Conservation (phyloP, 139 green algal species). For the Yamagishiella unicocca region DNA sequence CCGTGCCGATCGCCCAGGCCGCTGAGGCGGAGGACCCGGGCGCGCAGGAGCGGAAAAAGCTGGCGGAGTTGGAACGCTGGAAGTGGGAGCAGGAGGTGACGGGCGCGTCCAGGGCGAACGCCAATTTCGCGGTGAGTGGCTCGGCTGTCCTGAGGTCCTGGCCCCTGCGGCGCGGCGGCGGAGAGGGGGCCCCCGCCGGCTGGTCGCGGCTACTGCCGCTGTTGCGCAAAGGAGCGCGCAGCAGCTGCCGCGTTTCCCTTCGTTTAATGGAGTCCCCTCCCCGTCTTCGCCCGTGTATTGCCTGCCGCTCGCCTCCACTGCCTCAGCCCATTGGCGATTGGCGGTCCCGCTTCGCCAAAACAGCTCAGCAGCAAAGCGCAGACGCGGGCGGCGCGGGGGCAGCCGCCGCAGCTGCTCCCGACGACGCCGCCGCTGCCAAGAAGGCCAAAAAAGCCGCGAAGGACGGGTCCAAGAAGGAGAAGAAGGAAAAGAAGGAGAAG, state of each 20-base stretch:
- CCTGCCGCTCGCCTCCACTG: background rate
- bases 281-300: background rate
- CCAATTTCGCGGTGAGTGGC: slow-evolving; percentile 73
- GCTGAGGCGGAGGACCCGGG: slow-evolving; percentile 59
- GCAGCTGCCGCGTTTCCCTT: background rate
- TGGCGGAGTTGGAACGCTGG: slow-evolving; percentile 75
- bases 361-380: background rate
- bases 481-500: slow-evolving; percentile 17
- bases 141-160: background rate
- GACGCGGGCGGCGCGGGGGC: background rate
- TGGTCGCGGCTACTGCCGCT: background rate
- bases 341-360: slow-evolving; percentile 30
- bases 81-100: slow-evolving; percentile 69
- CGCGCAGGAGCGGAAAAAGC: slow-evolving; percentile 58
- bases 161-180: background rate
- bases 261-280: too few relatives aligned
- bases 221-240: background rate
- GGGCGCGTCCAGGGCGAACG: slow-evolving; percentile 66
- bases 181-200: background rate
- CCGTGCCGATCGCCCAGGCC: background rate
- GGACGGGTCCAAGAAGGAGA: slow-evolving; percentile 35
- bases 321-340: slow-evolving; percentile 28
- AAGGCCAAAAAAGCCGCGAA: slow-evolving; percentile 14
- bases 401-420: background rate
- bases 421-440: background rate